Percentiles rank a stretch among this genome's conserved stretches.
Conservation (phyloP, 768 basidiomycete genomes). For the Amanita rimosa region DNA sequence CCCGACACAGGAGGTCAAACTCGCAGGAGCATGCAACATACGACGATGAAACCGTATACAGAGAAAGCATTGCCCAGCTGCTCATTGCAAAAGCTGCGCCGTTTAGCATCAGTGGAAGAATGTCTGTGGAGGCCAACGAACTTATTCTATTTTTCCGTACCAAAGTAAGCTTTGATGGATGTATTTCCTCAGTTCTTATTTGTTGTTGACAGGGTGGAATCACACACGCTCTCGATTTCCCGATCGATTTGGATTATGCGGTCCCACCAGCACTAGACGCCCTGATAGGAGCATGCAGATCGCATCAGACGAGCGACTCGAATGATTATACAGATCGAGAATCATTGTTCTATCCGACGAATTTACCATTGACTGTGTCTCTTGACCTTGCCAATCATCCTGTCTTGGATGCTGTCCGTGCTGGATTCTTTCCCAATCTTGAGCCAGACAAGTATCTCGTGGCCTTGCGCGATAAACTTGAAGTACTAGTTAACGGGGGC, state of each 20-base stretch:
- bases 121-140: constrained; percentile 57
- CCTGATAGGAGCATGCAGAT: constrained; percentile 62
- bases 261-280: constrained; percentile 72
- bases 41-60: constrained; percentile 42
- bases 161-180: constrained; percentile 34
- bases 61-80: constrained; percentile 42
- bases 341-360: constrained; percentile 62
- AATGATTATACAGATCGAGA: constrained; percentile 49
- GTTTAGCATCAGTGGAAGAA: constrained; percentile 56
- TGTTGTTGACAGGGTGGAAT: constrained; percentile 47
- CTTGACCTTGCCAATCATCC: constrained; percentile 77
- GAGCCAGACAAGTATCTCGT: constrained; percentile 62
- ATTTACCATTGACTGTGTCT: constrained; percentile 61
- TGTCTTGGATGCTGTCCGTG: constrained; percentile 67
- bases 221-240: constrained; percentile 73
- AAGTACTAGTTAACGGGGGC: constrained; percentile 53
- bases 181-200: background rate
- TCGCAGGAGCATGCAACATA: constrained; percentile 16
- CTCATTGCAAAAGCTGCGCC: constrained; percentile 49
- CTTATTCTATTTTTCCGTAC: constrained; percentile 71
- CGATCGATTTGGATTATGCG: constrained; percentile 65
- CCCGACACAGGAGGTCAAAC: constrained; percentile 20
- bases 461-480: constrained; percentile 55
- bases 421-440: constrained; percentile 59
- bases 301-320: constrained; percentile 43